phyloP scores from a whole-genome alignment of 345 rosid genomes.

The Gossypium sturtianum region DNA sequence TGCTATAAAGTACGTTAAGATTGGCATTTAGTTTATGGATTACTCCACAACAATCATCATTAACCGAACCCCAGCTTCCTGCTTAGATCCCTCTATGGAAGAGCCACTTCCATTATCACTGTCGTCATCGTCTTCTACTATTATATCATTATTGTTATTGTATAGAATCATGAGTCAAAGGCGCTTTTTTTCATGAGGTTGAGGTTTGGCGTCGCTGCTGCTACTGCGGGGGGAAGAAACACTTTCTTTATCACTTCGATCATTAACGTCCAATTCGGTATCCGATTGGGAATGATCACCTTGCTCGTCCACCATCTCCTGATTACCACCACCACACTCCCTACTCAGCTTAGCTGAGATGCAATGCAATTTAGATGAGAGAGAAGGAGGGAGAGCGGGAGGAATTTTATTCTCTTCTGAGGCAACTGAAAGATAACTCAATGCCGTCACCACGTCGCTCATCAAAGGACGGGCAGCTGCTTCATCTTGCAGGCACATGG shows the following conservation, averaged over 20 bases:
- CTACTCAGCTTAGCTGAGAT: constrained; percentile 2
- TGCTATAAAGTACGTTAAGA: no score
- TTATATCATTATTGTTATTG: no score
- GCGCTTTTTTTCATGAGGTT: not conserved
- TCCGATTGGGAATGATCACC: not conserved
- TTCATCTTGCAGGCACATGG: constrained; percentile 88
- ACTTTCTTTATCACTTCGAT: not conserved
- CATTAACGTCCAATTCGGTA: not conserved
- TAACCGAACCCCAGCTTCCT: no score
- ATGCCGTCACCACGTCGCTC: constrained; percentile 30
- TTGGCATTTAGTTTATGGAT: no score
- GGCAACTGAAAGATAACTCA: constrained; percentile 50
- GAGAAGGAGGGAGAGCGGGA: not conserved
- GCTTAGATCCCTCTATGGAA: no score
- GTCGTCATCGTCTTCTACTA: no score
- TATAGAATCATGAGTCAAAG: not conserved
- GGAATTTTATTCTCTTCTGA: constrained; percentile 6
- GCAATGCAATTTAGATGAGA: not conserved
- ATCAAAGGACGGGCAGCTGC: constrained; percentile 55
- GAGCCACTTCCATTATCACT: no score
- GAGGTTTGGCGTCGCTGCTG: not conserved
- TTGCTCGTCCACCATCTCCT: not conserved
- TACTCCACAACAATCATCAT: no score
- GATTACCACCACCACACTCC: not conserved
- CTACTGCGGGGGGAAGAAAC: not conserved